Evolutionary conservation across 2,329 filamentous ascomycete genomes (phyloP), one percentile per base, ranked within the genome.

Genomic region (Neoscytalidium dimidiatum): DNA sequence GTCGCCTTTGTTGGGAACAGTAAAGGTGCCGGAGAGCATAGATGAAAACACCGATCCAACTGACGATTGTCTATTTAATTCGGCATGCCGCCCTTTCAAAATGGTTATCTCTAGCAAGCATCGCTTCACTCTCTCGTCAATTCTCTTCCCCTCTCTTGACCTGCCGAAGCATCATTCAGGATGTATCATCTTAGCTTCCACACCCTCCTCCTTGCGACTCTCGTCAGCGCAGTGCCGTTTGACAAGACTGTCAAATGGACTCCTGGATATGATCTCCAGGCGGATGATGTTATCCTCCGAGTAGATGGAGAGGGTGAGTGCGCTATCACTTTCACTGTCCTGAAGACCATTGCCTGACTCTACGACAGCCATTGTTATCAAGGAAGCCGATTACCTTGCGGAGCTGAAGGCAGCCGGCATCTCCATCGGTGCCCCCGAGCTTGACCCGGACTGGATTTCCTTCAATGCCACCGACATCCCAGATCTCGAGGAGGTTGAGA

Each of bases 391-490:
- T 19, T 49, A 48, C 31, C 57, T 53, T 19, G 33, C 57, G 13
- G 31, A 62, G 7, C 48, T 58, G 64, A 65, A 67, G 35, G 51
- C 51, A 5, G n/a, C 35, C 3, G 51, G 51, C 31, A 8, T 56
- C 31, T 38, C 29, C 31, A 26, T 56, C 19, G 51, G 51, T 3
- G 51, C 51, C 19, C 51, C 51, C 31, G 31, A 56, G 31, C 51
- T 56, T 3, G 33, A 41, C 51, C 51, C 51, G 31, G 19, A 11
- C 4, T 56, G 51, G 51, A 31, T 56, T 29, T 21, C n/a, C 7
- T 21, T 11, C 51, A 13, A 56, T 19, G 28, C 14, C 2, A 4
- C 19, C 31, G 28, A 31, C 19, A 38, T 56, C 19, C 33, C 51
- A 9, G 51, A 35, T 31, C n/a, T 53, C 51, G 29, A 35, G 9